Evolutionary conservation across 148 eudicot genomes (phyloP).

Genomic region (Rhododendron henanense): DNA sequence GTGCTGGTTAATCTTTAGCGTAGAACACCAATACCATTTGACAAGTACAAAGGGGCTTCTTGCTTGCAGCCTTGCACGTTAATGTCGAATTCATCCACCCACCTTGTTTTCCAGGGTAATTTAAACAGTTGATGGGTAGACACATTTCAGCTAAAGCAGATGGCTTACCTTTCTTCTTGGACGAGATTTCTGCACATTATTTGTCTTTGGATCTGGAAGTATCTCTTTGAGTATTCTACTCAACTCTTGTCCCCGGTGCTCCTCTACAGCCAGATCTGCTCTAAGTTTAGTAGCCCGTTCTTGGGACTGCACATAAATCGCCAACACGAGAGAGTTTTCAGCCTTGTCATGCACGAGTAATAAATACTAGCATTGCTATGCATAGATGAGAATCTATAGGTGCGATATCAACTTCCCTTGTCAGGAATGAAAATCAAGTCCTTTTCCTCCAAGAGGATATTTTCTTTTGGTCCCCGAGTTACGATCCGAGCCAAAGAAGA

Average conservation of each 20-base stretch:
- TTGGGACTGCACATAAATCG: constrained; percentile 56
- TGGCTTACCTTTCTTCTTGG: constrained; percentile 59
- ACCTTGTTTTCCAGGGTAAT: neutral
- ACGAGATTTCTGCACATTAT: constrained; percentile 53
- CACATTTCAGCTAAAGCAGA: neutral
- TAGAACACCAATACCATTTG: neutral
- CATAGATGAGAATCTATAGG: neutral
- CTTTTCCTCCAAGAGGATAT: neutral
- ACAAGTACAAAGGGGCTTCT: neutral
- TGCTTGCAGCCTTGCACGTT: neutral
- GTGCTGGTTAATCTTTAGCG: neutral
- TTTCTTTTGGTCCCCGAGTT: neutral
- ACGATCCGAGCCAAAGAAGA: neutral
- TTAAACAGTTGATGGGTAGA: neutral
- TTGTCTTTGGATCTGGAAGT: constrained; percentile 62
- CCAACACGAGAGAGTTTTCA: neutral
- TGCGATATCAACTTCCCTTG: neutral
- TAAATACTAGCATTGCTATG: neutral
- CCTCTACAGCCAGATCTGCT: constrained; percentile 85
- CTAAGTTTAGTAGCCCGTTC: constrained; percentile 90
- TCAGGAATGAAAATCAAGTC: neutral
- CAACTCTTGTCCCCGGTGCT: constrained; percentile 74
- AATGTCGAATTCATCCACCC: constrained; percentile 8
- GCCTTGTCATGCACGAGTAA: neutral
- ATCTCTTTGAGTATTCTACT: constrained; percentile 63